Evolutionary conservation across 768 basidiomycete species (phyloP).

Genomic region (Leucosporidium yakuticum): DNA sequence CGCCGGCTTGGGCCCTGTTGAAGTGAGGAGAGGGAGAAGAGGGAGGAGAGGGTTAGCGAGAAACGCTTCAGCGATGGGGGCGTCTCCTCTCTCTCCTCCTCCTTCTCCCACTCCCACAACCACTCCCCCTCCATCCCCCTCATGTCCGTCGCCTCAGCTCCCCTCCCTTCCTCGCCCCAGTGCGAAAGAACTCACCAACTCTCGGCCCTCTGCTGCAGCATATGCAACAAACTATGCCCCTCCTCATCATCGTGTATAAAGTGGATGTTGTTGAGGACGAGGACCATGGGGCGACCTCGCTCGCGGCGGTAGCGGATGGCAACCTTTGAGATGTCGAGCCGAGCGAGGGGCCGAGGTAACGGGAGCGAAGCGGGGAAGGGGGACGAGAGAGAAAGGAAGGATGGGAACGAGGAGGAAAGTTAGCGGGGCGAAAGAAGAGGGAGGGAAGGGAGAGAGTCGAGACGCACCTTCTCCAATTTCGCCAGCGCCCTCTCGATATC

Average conservation of each 20-base stretch:
- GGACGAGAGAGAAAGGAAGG: too few species aligned
- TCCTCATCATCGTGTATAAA: conserved; percentile 63
- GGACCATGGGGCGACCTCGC: conserved; percentile 63
- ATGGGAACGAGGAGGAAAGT: too few species aligned
- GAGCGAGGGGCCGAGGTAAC: conserved; percentile 24
- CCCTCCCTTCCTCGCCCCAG: conserved; percentile 61
- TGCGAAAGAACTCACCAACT: conserved; percentile 51
- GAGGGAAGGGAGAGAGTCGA: too few species aligned
- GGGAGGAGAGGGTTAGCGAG: conserved; percentile 2
- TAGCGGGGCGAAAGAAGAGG: not conserved
- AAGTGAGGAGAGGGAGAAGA: conserved; percentile 6
- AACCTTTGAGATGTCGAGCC: too few species aligned
- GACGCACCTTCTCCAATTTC: conserved; percentile 55
- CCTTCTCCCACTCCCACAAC: too few species aligned
- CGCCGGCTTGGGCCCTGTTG: conserved; percentile 49
- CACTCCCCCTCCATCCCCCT: too few species aligned
- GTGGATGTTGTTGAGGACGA: conserved; percentile 75
- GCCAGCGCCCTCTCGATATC: conserved; percentile 74
- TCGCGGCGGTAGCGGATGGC: conserved; percentile 59
- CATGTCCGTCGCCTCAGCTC: conserved; percentile 34
- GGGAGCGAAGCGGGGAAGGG: too few species aligned
- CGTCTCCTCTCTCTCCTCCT: too few species aligned
- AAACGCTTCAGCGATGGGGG: not conserved
- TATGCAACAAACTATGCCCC: conserved; percentile 70
- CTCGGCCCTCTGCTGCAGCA: conserved; percentile 79